Percentiles rank a stretch among this genome's conserved stretches.
Evolutionary conservation across 2,329 filamentous ascomycete genomes (phyloP).

Genomic region (Ophiostoma angusticollis): DNA sequence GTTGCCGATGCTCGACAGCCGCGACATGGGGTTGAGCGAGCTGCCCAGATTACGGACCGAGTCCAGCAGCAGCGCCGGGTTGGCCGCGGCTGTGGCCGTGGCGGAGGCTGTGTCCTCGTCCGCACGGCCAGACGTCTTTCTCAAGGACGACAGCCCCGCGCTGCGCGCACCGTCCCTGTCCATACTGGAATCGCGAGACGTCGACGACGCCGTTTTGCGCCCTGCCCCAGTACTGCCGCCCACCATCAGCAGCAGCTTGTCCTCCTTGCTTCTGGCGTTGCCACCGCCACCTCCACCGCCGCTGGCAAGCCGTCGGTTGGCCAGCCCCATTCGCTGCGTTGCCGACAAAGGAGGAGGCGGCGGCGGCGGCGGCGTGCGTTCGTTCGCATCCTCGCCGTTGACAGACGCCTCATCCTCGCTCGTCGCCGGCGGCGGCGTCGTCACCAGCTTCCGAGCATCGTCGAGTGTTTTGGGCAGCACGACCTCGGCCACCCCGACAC

Average conservation of each 20-base stretch:
- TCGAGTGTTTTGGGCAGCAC: constrained; percentile 79
- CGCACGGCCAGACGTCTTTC: constrained; percentile 11
- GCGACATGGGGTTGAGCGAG: constrained; percentile 69
- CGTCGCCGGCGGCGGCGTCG: constrained; percentile 48
- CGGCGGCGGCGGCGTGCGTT: constrained; percentile 6
- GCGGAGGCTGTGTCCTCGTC: constrained; percentile 22
- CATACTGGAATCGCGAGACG: constrained; percentile 55
- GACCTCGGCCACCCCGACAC: constrained; percentile 23
- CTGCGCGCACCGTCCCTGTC: constrained; percentile 71
- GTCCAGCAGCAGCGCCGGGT: constrained; percentile 60
- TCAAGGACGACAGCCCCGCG: constrained; percentile 41
- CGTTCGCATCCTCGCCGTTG: constrained; percentile 40
- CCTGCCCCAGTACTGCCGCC: constrained; percentile 39
- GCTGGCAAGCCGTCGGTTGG: constrained; percentile 1
- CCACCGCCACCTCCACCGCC: constrained; percentile 10
- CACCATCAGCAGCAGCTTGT: constrained; percentile 58
- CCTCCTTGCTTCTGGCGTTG: constrained; percentile 28
- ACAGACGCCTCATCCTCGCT: constrained; percentile 45
- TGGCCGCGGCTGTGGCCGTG: constrained; percentile 22
- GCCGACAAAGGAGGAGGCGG: neutral
- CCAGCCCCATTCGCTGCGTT: neutral
- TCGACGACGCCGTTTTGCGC: constrained; percentile 11
- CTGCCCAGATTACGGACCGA: constrained; percentile 71
- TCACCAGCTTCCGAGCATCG: constrained; percentile 80
- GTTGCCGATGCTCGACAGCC: constrained; percentile 59